These are phyloP conservation scores for Botrytis fabae DNA, from an alignment of 2,329 filamentous ascomycete species.

Conservation along the genomic window DNA sequence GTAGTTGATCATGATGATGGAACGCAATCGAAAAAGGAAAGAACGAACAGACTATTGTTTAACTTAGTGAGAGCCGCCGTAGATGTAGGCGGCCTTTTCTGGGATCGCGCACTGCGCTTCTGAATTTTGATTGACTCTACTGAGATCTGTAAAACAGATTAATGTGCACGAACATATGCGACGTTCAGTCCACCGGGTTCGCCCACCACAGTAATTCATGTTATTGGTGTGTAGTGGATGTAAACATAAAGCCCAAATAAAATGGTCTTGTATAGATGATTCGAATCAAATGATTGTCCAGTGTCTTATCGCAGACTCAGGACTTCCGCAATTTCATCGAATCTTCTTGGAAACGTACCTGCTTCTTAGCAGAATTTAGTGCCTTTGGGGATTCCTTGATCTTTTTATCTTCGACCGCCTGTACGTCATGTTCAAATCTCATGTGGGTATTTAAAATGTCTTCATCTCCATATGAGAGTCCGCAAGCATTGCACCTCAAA, in stretches of 20 bases:
- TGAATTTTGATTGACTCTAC: background rate
- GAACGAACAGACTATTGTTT: background rate
- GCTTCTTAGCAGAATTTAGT: background rate
- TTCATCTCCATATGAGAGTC: background rate
- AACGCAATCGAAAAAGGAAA: background rate
- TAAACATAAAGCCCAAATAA: background rate
- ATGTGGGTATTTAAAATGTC: background rate
- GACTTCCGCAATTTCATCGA: background rate
- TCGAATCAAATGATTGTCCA: background rate
- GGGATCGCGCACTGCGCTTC: background rate
- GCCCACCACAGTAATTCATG: background rate
- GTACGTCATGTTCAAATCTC: background rate
- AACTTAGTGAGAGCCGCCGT: background rate
- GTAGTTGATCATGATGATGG: background rate
- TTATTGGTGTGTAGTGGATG: background rate
- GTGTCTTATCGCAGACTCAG: background rate
- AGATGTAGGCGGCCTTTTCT: background rate
- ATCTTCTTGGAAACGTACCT: background rate
- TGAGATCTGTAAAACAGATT: background rate
- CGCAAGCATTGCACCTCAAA: conserved; percentile 4
- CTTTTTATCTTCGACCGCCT: background rate
- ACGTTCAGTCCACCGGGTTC: background rate
- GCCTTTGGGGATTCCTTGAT: background rate
- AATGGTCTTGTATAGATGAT: background rate
- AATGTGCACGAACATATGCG: too few species aligned